These are phyloP conservation scores for Xerocomellus amylosporus DNA, from an alignment of 768 basidiomycete species.

Conservation along the genomic window DNA sequence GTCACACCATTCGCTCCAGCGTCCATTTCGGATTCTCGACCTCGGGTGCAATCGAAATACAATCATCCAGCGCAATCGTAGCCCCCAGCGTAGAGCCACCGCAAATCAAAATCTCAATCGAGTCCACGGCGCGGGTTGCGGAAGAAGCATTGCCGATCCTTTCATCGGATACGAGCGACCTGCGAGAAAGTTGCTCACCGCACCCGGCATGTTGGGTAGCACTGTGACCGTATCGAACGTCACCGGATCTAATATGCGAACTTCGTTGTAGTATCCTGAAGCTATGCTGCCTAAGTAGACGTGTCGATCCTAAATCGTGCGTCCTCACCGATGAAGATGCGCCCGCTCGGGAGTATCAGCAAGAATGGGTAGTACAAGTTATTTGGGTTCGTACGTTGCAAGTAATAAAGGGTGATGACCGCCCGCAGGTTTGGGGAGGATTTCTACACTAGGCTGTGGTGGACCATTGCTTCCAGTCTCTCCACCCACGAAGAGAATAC, in stretches of 20 bases:
- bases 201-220: conserved; percentile 72
- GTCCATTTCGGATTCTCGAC: too few relatives aligned
- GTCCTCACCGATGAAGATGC: conserved; percentile 66
- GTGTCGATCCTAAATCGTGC: not conserved
- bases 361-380: conserved; percentile 84
- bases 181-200: conserved; percentile 67
- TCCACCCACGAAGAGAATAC: conserved; percentile 71
- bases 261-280: conserved; percentile 77
- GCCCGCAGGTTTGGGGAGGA: conserved; percentile 64
- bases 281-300: not conserved
- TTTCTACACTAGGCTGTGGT: conserved; percentile 67
- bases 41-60: too few relatives aligned
- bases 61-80: too few relatives aligned
- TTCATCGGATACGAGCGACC: conserved; percentile 79
- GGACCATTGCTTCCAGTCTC: conserved; percentile 67
- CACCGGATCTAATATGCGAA: conserved; percentile 65
- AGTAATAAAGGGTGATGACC: conserved; percentile 57
- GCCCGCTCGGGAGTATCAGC: conserved; percentile 63
- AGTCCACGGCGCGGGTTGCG: conserved; percentile 70
- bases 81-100: too few relatives aligned
- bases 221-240: conserved; percentile 59
- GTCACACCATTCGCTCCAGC: too few relatives aligned
- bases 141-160: conserved; percentile 67
- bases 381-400: conserved; percentile 71
- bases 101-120: conserved; percentile 66